phyloP scores from a whole-genome alignment of 2,329 filamentous ascomycete genomes.

The Cryphonectria radicalis region DNA sequence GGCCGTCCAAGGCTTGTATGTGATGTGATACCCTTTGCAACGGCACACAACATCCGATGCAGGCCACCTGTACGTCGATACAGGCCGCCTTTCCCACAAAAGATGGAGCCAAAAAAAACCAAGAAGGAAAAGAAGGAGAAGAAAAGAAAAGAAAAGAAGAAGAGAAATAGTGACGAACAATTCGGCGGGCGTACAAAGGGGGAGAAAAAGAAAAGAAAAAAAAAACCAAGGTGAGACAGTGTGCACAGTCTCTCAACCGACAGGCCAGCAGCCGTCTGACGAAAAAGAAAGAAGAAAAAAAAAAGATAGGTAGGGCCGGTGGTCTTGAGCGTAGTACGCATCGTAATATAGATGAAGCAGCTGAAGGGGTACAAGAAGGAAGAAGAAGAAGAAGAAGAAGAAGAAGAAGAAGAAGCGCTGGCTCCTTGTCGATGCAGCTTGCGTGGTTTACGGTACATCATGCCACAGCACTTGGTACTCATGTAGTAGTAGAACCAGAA shows the following conservation, averaged over 20 bases:
- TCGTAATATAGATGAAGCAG: not conserved
- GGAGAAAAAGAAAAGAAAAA: too few relatives aligned
- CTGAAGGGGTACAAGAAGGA: not conserved
- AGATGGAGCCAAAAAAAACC: not conserved
- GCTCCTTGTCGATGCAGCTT: not conserved
- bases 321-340: not conserved
- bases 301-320: not conserved
- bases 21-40: not conserved
- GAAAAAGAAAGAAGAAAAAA: too few relatives aligned
- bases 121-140: too few relatives aligned
- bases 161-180: too few relatives aligned
- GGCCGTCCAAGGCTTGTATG: not conserved
- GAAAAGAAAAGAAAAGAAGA: not conserved
- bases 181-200: not conserved
- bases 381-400: too few relatives aligned
- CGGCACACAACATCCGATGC: conserved; percentile 21
- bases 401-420: too few relatives aligned
- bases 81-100: conserved; percentile 6
- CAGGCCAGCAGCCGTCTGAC: not conserved
- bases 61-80: conserved; percentile 16
- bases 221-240: not conserved
- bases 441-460: not conserved
- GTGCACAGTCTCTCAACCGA: not conserved
- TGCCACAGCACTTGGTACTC: not conserved
- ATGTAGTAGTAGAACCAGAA: not conserved